Evolutionary conservation across 2,329 filamentous ascomycete species (phyloP).

Genomic region (Ceratocystis eucalypticola): DNA sequence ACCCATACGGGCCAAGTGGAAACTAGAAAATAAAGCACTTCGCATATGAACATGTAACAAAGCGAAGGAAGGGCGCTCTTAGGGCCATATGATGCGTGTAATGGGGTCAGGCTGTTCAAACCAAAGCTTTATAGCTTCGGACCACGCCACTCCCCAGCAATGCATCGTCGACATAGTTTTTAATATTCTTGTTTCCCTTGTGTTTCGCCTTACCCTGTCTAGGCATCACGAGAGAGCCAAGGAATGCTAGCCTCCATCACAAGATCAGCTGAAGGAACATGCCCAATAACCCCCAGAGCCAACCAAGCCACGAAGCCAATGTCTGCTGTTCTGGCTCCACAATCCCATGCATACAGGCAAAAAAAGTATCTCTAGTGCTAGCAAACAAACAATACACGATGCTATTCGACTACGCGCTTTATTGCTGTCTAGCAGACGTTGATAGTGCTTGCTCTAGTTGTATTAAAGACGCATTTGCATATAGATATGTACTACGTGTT

Average conservation of each 20-base stretch:
- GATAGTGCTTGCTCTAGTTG: background rate
- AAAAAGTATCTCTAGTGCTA: background rate
- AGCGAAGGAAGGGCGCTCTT: too few species aligned
- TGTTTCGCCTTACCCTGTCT: background rate
- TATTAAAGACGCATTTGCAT: background rate
- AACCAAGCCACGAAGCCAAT: background rate
- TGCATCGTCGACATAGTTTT: background rate
- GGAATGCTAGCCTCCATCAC: background rate
- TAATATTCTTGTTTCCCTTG: background rate
- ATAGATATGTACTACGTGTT: background rate
- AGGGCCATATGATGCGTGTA: too few species aligned
- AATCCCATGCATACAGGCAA: background rate
- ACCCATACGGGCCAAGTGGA: too few species aligned
- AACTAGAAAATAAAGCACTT: too few species aligned
- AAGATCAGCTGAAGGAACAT: conserved; percentile 3
- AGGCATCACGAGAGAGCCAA: background rate
- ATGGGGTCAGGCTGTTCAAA: too few species aligned
- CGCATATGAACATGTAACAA: too few species aligned
- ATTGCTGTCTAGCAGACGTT: background rate
- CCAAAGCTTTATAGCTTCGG: background rate
- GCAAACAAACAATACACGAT: background rate
- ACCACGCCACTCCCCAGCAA: background rate
- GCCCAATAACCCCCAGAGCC: background rate
- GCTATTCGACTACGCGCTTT: background rate
- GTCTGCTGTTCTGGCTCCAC: background rate